phyloP scores from a whole-genome alignment of 306 rosid species.

The Parietaria judaica region DNA sequence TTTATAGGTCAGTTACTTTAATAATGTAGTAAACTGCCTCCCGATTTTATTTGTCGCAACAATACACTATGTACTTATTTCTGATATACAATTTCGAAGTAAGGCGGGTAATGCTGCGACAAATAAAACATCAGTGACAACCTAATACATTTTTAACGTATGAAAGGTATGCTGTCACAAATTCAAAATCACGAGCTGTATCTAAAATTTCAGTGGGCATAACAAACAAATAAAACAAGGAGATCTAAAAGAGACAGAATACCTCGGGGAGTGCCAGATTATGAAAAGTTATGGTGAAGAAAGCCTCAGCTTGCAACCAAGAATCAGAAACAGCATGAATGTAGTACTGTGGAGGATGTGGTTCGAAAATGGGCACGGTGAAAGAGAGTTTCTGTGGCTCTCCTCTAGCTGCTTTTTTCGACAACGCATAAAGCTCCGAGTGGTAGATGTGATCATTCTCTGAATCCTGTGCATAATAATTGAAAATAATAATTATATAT shows the following conservation, averaged over 20 bases:
- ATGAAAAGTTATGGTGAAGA: conserved; percentile 86
- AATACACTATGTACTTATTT: too few relatives aligned
- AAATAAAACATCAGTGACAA: too few relatives aligned
- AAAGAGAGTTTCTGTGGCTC: conserved; percentile 88
- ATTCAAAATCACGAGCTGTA: too few relatives aligned
- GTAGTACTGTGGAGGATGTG: conserved; percentile 96
- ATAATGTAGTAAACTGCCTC: too few relatives aligned
- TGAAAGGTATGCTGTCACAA: too few relatives aligned
- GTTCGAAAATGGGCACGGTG: conserved; percentile 96
- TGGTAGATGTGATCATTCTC: conserved; percentile 95
- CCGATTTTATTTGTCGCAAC: too few relatives aligned
- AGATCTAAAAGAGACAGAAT: conserved; percentile 6
- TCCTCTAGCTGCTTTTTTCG: conserved; percentile 78
- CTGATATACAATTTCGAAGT: too few relatives aligned
- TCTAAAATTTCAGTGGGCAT: too few relatives aligned
- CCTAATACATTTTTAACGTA: too few relatives aligned
- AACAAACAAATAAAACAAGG: not conserved
- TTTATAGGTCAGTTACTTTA: too few relatives aligned
- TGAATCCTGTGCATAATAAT: conserved; percentile 50
- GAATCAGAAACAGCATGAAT: conserved; percentile 93
- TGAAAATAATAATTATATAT: too few relatives aligned
- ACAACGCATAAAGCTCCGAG: conserved; percentile 75
- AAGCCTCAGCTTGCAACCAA: conserved; percentile 85
- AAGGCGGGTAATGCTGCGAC: too few relatives aligned
- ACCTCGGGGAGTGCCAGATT: conserved; percentile 91